Percentiles rank a stretch among this genome's conserved stretches.
Evolutionary conservation across 768 basidiomycete species (phyloP).

Genomic region (Coprinopsis sp.): DNA sequence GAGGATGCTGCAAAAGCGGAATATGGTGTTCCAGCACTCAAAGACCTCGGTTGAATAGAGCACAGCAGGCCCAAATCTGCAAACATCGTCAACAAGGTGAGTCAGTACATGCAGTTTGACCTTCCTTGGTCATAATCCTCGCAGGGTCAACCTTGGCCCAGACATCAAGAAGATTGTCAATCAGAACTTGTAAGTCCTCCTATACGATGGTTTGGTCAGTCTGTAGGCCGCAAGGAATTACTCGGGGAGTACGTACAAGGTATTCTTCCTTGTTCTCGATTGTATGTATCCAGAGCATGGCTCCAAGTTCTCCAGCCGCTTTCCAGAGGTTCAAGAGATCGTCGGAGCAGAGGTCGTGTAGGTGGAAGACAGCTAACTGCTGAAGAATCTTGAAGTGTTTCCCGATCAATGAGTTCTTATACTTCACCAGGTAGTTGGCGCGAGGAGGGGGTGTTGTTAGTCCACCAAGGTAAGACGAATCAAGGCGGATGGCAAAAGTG

Average conservation of each 20-base stretch:
- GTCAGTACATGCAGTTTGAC: conserved; percentile 30
- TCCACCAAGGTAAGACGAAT: conserved; percentile 21
- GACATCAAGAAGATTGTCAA: conserved; percentile 18
- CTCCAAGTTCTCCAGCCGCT: conserved; percentile 25
- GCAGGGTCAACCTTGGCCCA: conserved; percentile 22
- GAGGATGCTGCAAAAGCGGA: conserved; percentile 31
- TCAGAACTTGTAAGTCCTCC: conserved; percentile 15
- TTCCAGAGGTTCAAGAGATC: conserved; percentile 25
- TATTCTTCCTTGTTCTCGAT: conserved; percentile 25
- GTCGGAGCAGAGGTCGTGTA: conserved; percentile 18
- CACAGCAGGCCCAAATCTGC: conserved; percentile 29
- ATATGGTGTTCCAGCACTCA: conserved; percentile 37
- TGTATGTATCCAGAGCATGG: conserved; percentile 26
- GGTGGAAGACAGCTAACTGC: conserved; percentile 27
- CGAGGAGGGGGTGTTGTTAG: conserved; percentile 22
- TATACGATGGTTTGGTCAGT: conserved; percentile 25
- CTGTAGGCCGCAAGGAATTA: too few species aligned
- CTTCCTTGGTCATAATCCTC: conserved; percentile 22
- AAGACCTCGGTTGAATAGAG: conserved; percentile 32
- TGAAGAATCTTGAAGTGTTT: conserved; percentile 31
- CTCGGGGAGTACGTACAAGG: conserved; percentile 20
- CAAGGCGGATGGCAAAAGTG: conserved; percentile 21
- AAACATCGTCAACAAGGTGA: conserved; percentile 25
- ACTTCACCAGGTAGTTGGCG: conserved; percentile 28
- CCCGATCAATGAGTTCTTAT: conserved; percentile 30